phyloP scores from a whole-genome alignment of 768 basidiomycete genomes.

The Phanerodontia chrysosporium region DNA sequence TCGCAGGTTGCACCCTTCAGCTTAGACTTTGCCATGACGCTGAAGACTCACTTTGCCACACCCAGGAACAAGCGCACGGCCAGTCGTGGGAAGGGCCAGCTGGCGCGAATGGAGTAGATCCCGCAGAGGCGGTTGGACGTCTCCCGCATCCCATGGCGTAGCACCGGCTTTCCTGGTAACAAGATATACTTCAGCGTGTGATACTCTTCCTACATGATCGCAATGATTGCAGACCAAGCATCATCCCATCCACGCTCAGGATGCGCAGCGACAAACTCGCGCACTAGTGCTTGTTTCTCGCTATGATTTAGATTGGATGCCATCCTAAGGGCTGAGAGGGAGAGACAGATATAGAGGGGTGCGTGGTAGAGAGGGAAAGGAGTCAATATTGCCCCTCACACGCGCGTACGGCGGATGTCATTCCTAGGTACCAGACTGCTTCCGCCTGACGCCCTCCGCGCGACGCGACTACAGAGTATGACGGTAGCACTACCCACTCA shows the following conservation, averaged over 20 bases:
- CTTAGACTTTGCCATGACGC: neutral
- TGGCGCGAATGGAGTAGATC: constrained; percentile 45
- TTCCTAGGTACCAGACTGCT: too few species aligned
- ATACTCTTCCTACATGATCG: neutral
- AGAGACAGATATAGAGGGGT: too few species aligned
- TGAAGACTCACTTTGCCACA: constrained; percentile 43
- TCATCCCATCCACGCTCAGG: constrained; percentile 14
- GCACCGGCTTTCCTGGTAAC: constrained; percentile 36
- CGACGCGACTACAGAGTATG: too few species aligned
- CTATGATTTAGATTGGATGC: neutral
- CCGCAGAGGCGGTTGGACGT: constrained; percentile 49
- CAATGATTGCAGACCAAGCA: constrained; percentile 9
- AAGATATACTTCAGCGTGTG: neutral
- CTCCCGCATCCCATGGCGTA: constrained; percentile 63
- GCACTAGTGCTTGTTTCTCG: neutral
- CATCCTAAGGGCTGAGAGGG: neutral
- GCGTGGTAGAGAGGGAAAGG: too few species aligned
- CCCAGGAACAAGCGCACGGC: constrained; percentile 48
- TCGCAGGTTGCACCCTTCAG: neutral
- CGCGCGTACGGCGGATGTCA: too few species aligned
- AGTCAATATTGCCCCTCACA: too few species aligned
- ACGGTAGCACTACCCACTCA: too few species aligned
- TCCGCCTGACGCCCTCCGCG: too few species aligned
- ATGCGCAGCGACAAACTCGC: constrained; percentile 7
- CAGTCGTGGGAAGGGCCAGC: constrained; percentile 39